These are phyloP conservation scores for Diaporthe ilicicola DNA, from an alignment of 2,329 filamentous ascomycete genomes.

Conservation along the genomic window DNA sequence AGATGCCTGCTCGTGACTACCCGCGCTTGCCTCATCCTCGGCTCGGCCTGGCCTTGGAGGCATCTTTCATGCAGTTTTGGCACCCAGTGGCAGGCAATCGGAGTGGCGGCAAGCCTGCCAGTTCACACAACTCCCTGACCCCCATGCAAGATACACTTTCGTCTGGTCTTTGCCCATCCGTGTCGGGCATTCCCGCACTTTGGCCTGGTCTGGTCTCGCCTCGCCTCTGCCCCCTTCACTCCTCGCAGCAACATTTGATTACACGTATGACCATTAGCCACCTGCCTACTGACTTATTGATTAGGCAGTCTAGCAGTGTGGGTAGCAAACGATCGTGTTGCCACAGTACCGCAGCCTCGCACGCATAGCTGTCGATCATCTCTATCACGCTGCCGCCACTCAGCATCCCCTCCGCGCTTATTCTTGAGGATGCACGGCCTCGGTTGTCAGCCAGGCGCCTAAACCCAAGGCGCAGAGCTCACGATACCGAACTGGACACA, in stretches of 20 bases:
- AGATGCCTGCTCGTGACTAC: too few species aligned
- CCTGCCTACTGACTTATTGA: not conserved
- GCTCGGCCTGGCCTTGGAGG: too few species aligned
- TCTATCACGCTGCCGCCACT: not conserved
- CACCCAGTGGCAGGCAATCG: not conserved
- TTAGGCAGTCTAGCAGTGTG: not conserved
- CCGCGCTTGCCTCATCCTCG: not conserved
- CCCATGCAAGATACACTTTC: constrained; percentile 28
- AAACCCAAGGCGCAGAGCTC: not conserved
- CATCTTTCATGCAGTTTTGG: not conserved
- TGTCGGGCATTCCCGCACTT: constrained; percentile 4
- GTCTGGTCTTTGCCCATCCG: not conserved
- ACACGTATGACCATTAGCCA: not conserved
- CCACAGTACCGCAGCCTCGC: constrained; percentile 9
- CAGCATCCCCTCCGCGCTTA: constrained; percentile 2
- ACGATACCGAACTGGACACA: not conserved
- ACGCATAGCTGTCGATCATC: constrained; percentile 7
- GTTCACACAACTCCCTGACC: not conserved
- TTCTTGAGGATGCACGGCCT: not conserved
- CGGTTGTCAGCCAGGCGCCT: not conserved
- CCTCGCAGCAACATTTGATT: not conserved
- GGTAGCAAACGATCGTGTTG: not conserved
- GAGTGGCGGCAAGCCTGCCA: not conserved
- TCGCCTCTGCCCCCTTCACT: not conserved
- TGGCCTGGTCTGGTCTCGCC: not conserved